Evolutionary conservation across 768 basidiomycete species (phyloP).

Genomic region (Grammothele lineata): DNA sequence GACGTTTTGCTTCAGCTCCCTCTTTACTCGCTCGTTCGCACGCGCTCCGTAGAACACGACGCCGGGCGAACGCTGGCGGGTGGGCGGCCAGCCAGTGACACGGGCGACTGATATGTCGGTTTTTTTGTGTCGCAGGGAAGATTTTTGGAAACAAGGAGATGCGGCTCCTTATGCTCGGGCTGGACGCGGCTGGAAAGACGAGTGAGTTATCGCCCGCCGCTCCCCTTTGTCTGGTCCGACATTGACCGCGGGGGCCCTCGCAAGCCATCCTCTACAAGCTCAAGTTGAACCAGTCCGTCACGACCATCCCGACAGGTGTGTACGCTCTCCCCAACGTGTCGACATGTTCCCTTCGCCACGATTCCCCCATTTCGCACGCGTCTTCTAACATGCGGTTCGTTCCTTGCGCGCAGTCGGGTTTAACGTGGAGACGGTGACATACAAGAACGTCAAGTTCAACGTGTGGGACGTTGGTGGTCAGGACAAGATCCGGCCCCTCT

Average conservation of each 20-base stretch:
- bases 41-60: neutral
- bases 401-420: conserved; percentile 70
- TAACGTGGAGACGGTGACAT: conserved; percentile 98
- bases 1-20: neutral
- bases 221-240: neutral
- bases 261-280: conserved; percentile 97
- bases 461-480: conserved; percentile 99
- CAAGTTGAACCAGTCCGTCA: conserved; percentile 97
- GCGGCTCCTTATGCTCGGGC: conserved; percentile 93
- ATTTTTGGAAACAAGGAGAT: conserved; percentile 99
- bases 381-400: conserved; percentile 2
- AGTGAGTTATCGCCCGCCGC: conserved; percentile 61
- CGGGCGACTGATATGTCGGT: conserved; percentile 2
- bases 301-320: conserved; percentile 96
- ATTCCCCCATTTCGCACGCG: conserved; percentile 6
- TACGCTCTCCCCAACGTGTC: no score
- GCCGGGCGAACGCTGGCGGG: neutral
- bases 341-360: no score
- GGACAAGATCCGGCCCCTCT: conserved; percentile 97
- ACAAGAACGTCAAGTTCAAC: conserved; percentile 97
- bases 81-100: no score
- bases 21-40: neutral
- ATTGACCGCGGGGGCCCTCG: conserved; percentile 9
- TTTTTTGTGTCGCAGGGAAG: conserved; percentile 56
- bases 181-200: conserved; percentile 98